Evolutionary conservation across 1,284 basidiomycete genomes (phyloP).

Genomic region (Xerocomus nothofagi): DNA sequence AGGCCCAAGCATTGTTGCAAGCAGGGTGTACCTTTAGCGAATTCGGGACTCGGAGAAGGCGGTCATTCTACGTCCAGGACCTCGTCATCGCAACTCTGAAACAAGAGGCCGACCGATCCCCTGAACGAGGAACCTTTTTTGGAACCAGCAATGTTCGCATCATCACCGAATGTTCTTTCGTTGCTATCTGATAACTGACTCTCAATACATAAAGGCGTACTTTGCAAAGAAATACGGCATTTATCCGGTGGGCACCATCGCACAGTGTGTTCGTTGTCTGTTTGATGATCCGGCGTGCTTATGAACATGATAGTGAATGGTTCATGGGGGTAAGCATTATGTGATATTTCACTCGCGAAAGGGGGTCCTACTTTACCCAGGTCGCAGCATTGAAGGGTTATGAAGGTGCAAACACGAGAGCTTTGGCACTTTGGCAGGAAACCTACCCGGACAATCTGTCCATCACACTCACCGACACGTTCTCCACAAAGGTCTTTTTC

Average conservation of each 20-base stretch:
- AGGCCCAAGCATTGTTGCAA: conserved; percentile 68
- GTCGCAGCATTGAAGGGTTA: conserved; percentile 85
- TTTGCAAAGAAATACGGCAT: conserved; percentile 76
- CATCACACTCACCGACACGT: conserved; percentile 90
- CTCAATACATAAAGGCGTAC: conserved; percentile 56
- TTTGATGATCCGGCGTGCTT: conserved; percentile 4
- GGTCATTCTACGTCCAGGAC: conserved; percentile 82
- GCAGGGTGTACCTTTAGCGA: conserved; percentile 83
- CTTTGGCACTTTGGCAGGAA: conserved; percentile 83
- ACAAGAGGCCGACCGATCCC: conserved; percentile 56
- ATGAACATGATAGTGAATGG: conserved; percentile 68
- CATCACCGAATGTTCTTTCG: neutral
- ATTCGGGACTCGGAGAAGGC: conserved; percentile 88
- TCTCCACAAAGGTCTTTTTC: conserved; percentile 84
- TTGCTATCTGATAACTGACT: neutral
- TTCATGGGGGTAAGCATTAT: conserved; percentile 78
- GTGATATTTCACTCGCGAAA: neutral
- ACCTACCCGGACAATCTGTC: conserved; percentile 62
- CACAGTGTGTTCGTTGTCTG: conserved; percentile 62
- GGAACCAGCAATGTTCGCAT: conserved; percentile 84
- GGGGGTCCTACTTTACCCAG: conserved; percentile 33
- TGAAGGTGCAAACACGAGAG: conserved; percentile 67
- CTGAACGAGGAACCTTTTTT: conserved; percentile 58
- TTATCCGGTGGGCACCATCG: conserved; percentile 80
- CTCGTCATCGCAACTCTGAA: conserved; percentile 73